phyloP scores from a whole-genome alignment of 2,329 filamentous ascomycete species.

The Penicillium sp. region DNA sequence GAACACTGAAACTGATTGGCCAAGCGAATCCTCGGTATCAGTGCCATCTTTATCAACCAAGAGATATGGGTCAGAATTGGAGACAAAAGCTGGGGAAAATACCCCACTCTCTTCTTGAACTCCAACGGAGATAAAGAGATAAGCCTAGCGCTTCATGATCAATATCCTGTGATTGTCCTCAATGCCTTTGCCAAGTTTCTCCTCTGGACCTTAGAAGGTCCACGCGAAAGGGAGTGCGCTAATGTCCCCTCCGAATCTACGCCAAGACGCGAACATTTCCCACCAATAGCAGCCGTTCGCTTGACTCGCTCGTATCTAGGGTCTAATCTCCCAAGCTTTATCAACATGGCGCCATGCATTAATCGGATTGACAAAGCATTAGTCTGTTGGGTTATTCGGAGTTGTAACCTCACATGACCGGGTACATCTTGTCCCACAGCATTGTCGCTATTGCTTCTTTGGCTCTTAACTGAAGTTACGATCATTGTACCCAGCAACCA shows the following conservation, averaged over 20 bases:
- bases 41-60: not conserved
- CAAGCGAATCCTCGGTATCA: not conserved
- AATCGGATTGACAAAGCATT: not conserved
- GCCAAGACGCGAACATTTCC: not conserved
- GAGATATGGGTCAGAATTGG: not conserved
- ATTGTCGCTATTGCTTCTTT: no score
- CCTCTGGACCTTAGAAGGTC: not conserved
- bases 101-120: not conserved
- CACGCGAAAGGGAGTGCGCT: slow-evolving; percentile 1
- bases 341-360: not conserved
- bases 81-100: not conserved
- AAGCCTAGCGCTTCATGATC: not conserved
- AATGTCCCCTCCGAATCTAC: slow-evolving; percentile 1
- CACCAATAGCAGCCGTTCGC: slow-evolving; percentile 4
- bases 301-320: not conserved
- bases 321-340: not conserved
- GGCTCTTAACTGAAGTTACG: not conserved
- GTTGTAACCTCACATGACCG: not conserved
- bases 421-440: not conserved
- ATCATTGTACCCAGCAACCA: not conserved
- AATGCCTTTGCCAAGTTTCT: not conserved
- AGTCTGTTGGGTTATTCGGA: not conserved
- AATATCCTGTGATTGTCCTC: not conserved
- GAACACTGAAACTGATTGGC: not conserved
- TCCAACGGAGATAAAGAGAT: not conserved